Conservation (phyloP, 2,329 filamentous ascomycete genomes). For the Akanthomyces dipterigenus region DNA sequence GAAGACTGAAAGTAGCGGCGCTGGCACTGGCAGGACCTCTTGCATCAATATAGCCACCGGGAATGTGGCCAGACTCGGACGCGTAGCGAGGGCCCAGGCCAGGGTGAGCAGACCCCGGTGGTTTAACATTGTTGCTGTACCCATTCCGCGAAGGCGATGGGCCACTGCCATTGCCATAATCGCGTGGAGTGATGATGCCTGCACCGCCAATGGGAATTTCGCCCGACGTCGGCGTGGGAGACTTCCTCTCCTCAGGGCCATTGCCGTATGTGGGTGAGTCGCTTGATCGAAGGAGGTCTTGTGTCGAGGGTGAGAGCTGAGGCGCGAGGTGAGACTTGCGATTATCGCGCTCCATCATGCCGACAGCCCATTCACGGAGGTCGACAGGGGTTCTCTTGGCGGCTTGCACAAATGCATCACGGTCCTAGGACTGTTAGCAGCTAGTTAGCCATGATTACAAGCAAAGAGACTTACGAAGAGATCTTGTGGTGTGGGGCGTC, state of each 20-base stretch:
- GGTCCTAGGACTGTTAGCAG: slow-evolving; percentile 51
- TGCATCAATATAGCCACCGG: slow-evolving; percentile 31
- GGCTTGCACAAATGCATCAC: slow-evolving; percentile 89
- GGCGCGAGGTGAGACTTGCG: slow-evolving; percentile 89
- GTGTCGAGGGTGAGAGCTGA: slow-evolving; percentile 69
- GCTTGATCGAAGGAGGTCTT: slow-evolving; percentile 62
- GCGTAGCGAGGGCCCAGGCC: slow-evolving; percentile 46
- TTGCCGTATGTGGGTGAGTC: slow-evolving; percentile 48
- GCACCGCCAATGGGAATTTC: slow-evolving; percentile 62
- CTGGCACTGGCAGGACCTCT: slow-evolving; percentile 36
- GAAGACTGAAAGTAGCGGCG: slow-evolving; percentile 52
- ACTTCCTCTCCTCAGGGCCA: slow-evolving; percentile 37
- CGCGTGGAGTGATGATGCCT: slow-evolving; percentile 47
- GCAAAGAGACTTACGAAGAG: slow-evolving; percentile 62
- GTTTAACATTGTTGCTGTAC: slow-evolving; percentile 35
- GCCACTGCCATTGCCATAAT: slow-evolving; percentile 34
- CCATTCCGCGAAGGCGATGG: slow-evolving; percentile 49
- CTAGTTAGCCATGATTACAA: background rate
- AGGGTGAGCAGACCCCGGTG: slow-evolving; percentile 35
- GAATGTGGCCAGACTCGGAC: slow-evolving; percentile 47
- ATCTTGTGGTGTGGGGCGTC: slow-evolving; percentile 86
- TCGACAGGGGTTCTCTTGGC: slow-evolving; percentile 95
- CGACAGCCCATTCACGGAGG: slow-evolving; percentile 85
- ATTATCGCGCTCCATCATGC: slow-evolving; percentile 91
- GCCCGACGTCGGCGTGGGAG: slow-evolving; percentile 60